A percentile compares a stretch with the other conserved stretches of the same genome.
Conservation (phyloP, 2,329 filamentous ascomycete species). For the Ceratocystis ficicola region DNA sequence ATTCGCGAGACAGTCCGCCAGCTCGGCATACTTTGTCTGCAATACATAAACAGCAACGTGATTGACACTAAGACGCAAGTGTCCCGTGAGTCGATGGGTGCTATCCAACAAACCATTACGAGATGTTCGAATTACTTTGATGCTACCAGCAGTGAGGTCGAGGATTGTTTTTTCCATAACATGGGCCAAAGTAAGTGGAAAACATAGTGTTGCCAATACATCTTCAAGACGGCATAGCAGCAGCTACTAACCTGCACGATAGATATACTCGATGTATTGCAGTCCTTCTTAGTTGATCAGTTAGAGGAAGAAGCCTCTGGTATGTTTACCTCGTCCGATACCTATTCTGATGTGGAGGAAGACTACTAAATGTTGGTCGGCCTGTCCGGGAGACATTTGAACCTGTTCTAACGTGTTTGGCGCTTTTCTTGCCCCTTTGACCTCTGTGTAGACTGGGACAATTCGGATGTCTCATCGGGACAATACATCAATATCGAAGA, state of each 20-base stretch:
- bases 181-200: conserved; percentile 32
- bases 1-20: conserved; percentile 30
- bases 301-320: conserved; percentile 48
- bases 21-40: conserved; percentile 37
- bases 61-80: conserved; percentile 34
- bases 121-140: conserved; percentile 35
- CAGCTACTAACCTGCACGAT: neutral
- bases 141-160: conserved; percentile 28
- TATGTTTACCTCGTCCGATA: conserved; percentile 31
- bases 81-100: conserved; percentile 33
- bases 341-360: conserved; percentile 11
- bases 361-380: conserved; percentile 1
- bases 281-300: conserved; percentile 44
- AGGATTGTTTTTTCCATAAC: conserved; percentile 28
- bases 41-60: conserved; percentile 37
- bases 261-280: conserved; percentile 40
- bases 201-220: too few species aligned
- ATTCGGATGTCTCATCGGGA: conserved; percentile 14
- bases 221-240: too few species aligned
- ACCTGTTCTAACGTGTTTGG: conserved; percentile 16
- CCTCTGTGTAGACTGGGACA: conserved; percentile 10
- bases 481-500: conserved; percentile 15
- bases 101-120: conserved; percentile 34
- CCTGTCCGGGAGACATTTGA: conserved; percentile 7
- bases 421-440: neutral